A percentile compares a stretch with the other conserved stretches of the same genome.
Evolutionary conservation across 768 basidiomycete species (phyloP).

Genomic region (Trametes sanguinea): DNA sequence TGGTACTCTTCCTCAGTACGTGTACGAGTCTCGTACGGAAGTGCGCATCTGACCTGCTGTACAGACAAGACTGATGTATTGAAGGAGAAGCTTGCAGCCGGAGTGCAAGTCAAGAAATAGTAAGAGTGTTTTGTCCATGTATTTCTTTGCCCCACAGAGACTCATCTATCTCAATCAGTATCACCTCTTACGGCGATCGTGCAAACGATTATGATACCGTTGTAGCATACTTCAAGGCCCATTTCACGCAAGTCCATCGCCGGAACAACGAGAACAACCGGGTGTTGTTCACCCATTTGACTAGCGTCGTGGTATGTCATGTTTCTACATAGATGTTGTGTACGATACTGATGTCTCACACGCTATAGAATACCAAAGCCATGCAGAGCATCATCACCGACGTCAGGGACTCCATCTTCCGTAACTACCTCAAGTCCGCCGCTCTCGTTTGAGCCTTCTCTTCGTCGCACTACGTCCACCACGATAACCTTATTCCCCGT

Average conservation of each 20-base stretch:
- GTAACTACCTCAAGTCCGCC: constrained; percentile 39
- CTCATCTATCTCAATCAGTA: constrained; percentile 41
- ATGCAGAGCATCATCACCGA: constrained; percentile 85
- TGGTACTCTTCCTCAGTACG: constrained; percentile 63
- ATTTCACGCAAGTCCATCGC: constrained; percentile 76
- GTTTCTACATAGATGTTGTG: no score
- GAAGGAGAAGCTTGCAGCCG: constrained; percentile 67
- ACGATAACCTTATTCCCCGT: constrained; percentile 15
- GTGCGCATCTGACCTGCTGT: not conserved
- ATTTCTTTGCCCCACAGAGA: not conserved
- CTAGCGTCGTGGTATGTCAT: constrained; percentile 71
- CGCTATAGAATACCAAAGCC: constrained; percentile 71
- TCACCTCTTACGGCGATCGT: constrained; percentile 75
- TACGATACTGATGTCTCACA: not conserved
- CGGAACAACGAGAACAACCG: constrained; percentile 60
- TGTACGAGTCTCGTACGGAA: constrained; percentile 51
- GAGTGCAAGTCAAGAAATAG: constrained; percentile 79
- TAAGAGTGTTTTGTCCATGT: constrained; percentile 37
- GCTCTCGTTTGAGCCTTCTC: constrained; percentile 34
- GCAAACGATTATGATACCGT: constrained; percentile 71
- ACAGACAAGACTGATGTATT: constrained; percentile 80
- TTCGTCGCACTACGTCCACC: not conserved
- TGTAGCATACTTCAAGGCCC: constrained; percentile 81
- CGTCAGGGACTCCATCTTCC: constrained; percentile 42
- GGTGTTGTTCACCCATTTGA: constrained; percentile 71